Evolutionary conservation across 805 yeast genomes (phyloP), one percentile per base, ranked within the genome.

Genomic region (Scheffersomyces lignosus): DNA sequence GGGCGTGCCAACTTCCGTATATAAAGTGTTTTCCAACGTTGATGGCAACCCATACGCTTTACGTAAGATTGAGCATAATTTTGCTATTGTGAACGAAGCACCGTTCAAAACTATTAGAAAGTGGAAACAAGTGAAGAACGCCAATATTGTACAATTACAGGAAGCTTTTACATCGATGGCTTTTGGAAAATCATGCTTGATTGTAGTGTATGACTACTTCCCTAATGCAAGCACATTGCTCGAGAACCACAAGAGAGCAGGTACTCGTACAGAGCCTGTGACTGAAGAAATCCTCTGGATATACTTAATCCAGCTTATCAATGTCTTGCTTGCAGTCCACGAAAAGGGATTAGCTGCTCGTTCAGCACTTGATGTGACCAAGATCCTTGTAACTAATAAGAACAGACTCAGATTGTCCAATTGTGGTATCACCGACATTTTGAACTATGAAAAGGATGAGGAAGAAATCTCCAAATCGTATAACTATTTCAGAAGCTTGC

Each of bases 101-200:
- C 77, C 83, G 18, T 75, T 90, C 47, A 68, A 71, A 26, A 62
- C 73, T 4, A 75, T 86, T 37, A 80, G 81, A 48, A 70, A 62
- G 43, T 91, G 97, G 97, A 75, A 67, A 39, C 66, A 66, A 10
- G 45, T 83, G 15, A 62, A 64, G 5, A 52, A 51, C 33, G 63
- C 67, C 44, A 81, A 83, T 49, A 65, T 87, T 15, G 86, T 85
- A 1, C 71, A 75, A 27, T 63, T 88, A 4, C 74, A 77, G 29
- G 96, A 90, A 55, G 88, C 93, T 5, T 91, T 93, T 58, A 83
- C 96, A 1, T 80, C 91, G 4, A 77, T 88, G 38, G 83, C 88
- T 4, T 93, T 93, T 66, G 91, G 87, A 29, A 50, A 48, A 34
- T 52, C 63, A 10, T 81, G 93, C 1, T 70, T 93, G 38, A 74